These are phyloP conservation scores for Coffea canephora DNA, from an alignment of 257 asterid genomes.

Conservation along the genomic window DNA sequence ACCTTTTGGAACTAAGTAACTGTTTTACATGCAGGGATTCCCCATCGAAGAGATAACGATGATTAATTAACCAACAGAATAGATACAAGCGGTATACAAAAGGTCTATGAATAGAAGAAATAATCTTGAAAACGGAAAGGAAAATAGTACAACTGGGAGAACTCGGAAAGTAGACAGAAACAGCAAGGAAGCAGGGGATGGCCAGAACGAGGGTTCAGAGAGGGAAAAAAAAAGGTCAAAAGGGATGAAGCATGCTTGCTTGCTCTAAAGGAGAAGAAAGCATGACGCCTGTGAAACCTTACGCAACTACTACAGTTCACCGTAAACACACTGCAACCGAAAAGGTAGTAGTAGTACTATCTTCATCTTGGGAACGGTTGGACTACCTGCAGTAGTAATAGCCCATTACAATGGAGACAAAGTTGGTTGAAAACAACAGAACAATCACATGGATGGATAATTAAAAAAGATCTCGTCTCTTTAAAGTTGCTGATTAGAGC, in stretches of 20 bases:
- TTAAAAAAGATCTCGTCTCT: neutral
- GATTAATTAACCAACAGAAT: neutral
- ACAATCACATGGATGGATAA: conserved; percentile 34
- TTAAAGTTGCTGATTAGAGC: conserved; percentile 14
- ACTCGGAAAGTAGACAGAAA: neutral
- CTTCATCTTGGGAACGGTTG: conserved; percentile 18
- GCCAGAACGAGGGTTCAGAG: neutral
- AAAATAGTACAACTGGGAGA: neutral
- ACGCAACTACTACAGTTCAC: neutral
- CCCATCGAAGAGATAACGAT: neutral
- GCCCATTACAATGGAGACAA: conserved; percentile 16
- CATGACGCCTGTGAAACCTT: conserved; percentile 5
- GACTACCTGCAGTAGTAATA: conserved; percentile 24
- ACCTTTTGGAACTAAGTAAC: neutral
- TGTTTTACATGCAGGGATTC: neutral
- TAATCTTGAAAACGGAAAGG: neutral
- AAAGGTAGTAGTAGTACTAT: neutral
- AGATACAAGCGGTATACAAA: neutral
- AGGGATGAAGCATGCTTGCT: conserved; percentile 10
- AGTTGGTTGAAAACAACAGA: conserved; percentile 30
- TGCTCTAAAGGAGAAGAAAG: neutral
- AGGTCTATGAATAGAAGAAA: neutral
- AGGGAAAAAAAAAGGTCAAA: conserved; percentile 8
- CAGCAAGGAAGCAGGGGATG: neutral
- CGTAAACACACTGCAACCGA: neutral